Evolutionary conservation across 73 alveolate species (phyloP), one percentile per base, ranked within the genome.

Genomic region (Tetrahymena malaccensis): DNA sequence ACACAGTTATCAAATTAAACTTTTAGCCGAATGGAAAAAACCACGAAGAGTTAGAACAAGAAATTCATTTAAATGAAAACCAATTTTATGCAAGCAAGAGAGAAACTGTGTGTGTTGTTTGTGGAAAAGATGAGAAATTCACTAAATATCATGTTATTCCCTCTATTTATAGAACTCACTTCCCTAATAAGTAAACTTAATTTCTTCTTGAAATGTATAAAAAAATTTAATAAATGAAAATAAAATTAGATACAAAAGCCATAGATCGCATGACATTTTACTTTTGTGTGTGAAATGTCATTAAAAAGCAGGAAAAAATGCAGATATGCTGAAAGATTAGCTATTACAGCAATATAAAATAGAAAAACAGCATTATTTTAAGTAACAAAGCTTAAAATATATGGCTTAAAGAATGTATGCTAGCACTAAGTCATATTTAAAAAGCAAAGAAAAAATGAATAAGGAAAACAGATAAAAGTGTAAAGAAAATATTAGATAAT

Each of bases 251-350:
- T 97, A 96, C 95, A 99, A 99, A 97, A 94, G 98, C 58, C 99
- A 98, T 93, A 96, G 99, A 95, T 97, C 99, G 34, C 99, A 99
- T 96, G 99, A 99, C 96, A 99, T 99, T 31, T 98, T 98, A 25
- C 96, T 99, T 27, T 96, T 99, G 89, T 99, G 99, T 94, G 98
- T 98, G 44, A 94, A 97, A 40, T 99, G 99, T 94, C 99, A 99
- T 95, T 99, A 99, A 94, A 97, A 85, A 25, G 99, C 99, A 1
- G 96, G 98, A 55, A 97, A 96, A 96, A 96, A 94, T 22, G 96
- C 98, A 85, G 99, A 98, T 70, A 58, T 85, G 84, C 95, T 97
- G 84, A 98, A 98, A 93, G 94, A 94, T 93, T 95, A 97, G 93
- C 94, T 99, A 33, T 97, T 99, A 3, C 50, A 57, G 43, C 94